Conservation (phyloP, 257 asterid species). For the Rubia yunnanensis region DNA sequence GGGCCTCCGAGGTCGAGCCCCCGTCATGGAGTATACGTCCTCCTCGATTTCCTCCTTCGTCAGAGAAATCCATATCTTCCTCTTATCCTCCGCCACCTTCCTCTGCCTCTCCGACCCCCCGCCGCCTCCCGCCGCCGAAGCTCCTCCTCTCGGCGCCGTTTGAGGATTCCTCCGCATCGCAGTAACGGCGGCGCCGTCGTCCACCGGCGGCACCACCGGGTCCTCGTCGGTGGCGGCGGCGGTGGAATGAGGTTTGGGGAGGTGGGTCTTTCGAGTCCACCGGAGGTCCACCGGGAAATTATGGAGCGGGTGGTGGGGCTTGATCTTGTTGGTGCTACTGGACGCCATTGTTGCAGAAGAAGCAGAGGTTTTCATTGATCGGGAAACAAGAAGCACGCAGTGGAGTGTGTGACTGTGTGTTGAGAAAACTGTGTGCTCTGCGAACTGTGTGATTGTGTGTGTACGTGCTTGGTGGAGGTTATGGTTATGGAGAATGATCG, state of each 20-base stretch:
- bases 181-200: constrained; percentile 44
- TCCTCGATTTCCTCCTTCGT: constrained; percentile 90
- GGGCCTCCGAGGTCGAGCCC: constrained; percentile 74
- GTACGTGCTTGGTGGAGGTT: neutral
- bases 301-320: too few relatives aligned
- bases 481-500: neutral
- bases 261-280: too few relatives aligned
- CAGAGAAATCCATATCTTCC: constrained; percentile 70
- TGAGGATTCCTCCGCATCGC: constrained; percentile 9
- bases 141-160: neutral
- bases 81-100: constrained; percentile 30
- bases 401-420: too few relatives aligned
- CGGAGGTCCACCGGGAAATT: neutral
- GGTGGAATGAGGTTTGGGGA: neutral
- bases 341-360: neutral
- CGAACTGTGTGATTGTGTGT: neutral
- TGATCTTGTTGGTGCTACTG: neutral
- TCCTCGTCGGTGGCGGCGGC: constrained; percentile 30
- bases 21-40: constrained; percentile 74
- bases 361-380: too few relatives aligned
- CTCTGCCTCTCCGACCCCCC: constrained; percentile 27
- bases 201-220: constrained; percentile 48
- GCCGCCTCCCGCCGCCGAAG: constrained; percentile 8
- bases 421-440: neutral
- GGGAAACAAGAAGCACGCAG: too few relatives aligned